A percentile compares a stretch with the other conserved stretches of the same genome.
Evolutionary conservation across 331 rosid genomes (phyloP).

Genomic region (Malus hybrid): DNA sequence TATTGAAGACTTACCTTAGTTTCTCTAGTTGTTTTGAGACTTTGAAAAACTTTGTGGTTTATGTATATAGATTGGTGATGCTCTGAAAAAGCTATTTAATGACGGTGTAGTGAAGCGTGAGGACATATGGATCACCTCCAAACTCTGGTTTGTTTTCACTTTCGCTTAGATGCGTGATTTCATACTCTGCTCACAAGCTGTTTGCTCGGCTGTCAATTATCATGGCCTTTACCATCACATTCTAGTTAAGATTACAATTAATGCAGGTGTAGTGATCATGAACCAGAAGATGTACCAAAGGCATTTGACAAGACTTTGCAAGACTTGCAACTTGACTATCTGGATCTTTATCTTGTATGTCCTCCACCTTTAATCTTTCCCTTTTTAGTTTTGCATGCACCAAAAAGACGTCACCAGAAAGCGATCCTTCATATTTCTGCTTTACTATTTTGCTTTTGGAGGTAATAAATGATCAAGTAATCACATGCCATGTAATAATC

Average conservation of each 20-base stretch:
- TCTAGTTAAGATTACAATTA: not conserved
- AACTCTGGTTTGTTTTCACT: slow-evolving; percentile 52
- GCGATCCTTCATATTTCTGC: not conserved
- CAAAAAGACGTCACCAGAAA: not conserved
- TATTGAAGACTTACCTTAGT: too few species aligned
- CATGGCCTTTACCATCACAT: not conserved
- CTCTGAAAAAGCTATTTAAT: slow-evolving; percentile 43
- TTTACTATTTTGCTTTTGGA: not conserved
- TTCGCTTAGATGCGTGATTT: not conserved
- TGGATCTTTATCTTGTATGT: slow-evolving; percentile 68
- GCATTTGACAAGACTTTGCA: slow-evolving; percentile 50
- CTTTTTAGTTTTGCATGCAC: not conserved
- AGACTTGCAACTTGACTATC: slow-evolving; percentile 60
- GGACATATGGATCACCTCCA: slow-evolving; percentile 61
- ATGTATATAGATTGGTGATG: slow-evolving; percentile 55
- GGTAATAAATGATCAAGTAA: not conserved
- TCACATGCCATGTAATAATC: not conserved
- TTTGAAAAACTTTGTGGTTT: not conserved
- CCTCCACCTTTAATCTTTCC: not conserved
- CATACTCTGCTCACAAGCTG: not conserved
- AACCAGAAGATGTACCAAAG: slow-evolving; percentile 56
- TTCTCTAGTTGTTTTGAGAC: too few species aligned
- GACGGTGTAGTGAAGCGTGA: slow-evolving; percentile 52
- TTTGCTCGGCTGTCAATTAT: not conserved
- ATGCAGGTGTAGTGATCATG: slow-evolving; percentile 60